Percentiles rank a stretch among this genome's conserved stretches.
phyloP scores from a whole-genome alignment of 2,329 filamentous ascomycete species.

The Tolypocladium ovalisporum region DNA sequence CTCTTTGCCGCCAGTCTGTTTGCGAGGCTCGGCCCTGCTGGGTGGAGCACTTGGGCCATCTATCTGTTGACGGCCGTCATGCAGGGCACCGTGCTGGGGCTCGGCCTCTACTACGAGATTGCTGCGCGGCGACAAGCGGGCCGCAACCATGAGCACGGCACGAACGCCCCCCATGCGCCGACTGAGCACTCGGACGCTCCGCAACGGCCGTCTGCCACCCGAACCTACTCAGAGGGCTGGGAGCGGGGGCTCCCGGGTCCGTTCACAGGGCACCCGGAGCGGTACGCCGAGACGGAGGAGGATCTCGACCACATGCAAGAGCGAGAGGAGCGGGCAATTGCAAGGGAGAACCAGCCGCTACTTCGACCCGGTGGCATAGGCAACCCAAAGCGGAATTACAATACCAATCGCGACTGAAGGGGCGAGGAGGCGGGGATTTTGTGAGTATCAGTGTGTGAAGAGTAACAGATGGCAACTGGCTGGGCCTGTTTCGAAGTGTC shows the following conservation, averaged over 20 bases:
- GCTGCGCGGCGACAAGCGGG: conserved; percentile 24
- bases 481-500: neutral
- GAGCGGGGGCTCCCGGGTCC: conserved; percentile 39
- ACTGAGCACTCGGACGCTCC: conserved; percentile 14
- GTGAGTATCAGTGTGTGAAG: neutral
- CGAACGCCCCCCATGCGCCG: conserved; percentile 16
- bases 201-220: conserved; percentile 25
- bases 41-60: conserved; percentile 95
- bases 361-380: conserved; percentile 39
- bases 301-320: conserved; percentile 39
- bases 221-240: conserved; percentile 38
- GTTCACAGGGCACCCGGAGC: conserved; percentile 40
- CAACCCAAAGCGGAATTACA: conserved; percentile 29
- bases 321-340: conserved; percentile 39
- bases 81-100: conserved; percentile 68
- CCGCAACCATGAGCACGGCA: conserved; percentile 9
- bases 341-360: conserved; percentile 38
- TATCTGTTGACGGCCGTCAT: conserved; percentile 77
- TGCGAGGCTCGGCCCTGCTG: conserved; percentile 63
- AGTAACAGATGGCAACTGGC: neutral
- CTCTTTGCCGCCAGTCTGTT: conserved; percentile 81
- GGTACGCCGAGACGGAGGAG: conserved; percentile 39
- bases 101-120: conserved; percentile 72
- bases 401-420: conserved; percentile 11
- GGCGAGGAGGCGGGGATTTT: neutral